A percentile compares a stretch with the other conserved stretches of the same genome.
These are phyloP conservation scores for Saccharomycopsis olivae DNA, from an alignment of 805 yeast species.

Conservation along the genomic window DNA sequence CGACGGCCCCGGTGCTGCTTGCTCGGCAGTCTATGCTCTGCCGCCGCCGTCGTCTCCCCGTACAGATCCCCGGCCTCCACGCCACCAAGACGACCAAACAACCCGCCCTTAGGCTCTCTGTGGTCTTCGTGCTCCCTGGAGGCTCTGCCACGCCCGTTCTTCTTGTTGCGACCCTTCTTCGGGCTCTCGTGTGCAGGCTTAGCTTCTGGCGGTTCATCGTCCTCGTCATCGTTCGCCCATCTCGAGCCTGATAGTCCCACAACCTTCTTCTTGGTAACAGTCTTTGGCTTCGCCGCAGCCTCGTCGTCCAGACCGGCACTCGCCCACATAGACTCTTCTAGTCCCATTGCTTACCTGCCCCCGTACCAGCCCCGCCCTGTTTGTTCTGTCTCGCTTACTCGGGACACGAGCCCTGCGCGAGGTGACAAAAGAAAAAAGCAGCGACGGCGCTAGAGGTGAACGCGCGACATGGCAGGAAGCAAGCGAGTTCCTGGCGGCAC, in stretches of 20 bases:
- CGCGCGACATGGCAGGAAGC: conserved; percentile 2
- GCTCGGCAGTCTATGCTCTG: too few species aligned
- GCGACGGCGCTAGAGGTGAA: background rate
- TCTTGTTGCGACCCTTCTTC: too few species aligned
- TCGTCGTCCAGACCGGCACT: background rate
- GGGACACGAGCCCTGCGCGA: background rate
- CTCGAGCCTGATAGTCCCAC: background rate
- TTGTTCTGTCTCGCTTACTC: background rate
- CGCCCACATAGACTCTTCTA: background rate
- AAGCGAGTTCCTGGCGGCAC: conserved; percentile 13
- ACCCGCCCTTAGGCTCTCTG: too few species aligned
- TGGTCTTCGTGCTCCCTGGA: too few species aligned
- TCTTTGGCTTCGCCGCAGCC: too few species aligned
- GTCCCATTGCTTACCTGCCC: background rate
- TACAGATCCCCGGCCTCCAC: too few species aligned
- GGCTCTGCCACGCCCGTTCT: too few species aligned
- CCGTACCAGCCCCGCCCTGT: background rate
- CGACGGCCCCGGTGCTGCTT: too few species aligned
- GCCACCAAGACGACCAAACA: too few species aligned
- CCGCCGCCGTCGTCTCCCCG: too few species aligned
- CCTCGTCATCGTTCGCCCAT: conserved; percentile 1
- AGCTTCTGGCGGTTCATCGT: too few species aligned
- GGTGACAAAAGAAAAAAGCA: background rate
- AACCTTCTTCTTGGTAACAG: background rate
- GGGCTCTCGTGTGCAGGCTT: too few species aligned